Evolutionary conservation across 2,329 filamentous ascomycete genomes (phyloP), one percentile per base, ranked within the genome.

Genomic region (Xylaria sp.): DNA sequence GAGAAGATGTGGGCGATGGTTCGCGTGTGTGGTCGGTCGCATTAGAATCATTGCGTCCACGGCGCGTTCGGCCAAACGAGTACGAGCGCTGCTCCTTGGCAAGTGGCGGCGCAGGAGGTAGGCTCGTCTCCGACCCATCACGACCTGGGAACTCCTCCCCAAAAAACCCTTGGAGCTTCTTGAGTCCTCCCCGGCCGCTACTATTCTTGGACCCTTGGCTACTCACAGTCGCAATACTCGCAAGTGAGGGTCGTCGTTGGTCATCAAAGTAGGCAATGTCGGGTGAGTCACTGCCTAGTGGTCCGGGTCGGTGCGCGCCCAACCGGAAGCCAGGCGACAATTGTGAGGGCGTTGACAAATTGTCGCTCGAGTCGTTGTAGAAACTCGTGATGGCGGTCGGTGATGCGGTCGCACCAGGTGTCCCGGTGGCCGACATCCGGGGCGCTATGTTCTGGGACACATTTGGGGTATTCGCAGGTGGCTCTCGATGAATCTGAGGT

Each of bases 81-180:
- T 85, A 85, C 63, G 84, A 84, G 65, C 87, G 85, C 70, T 85
- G 83, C 68, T 90, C 86, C 75, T 87, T 87, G 68, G 47, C 53
- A 48, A 81, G 81, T 60, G 76, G 76, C 73, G 74, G 61, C 74
- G 71, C 66, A 75, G 78, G 78, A 64, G 82, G 79, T 70, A 91
- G 76, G 77, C 86, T 88, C 68, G 85, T 84, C 60, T 96, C 91
- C 54, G 90, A 93, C 66, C 88, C 88, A 73, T 93, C 90, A 67
- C 85, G 83, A 37, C 85, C 86, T 61, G 87, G 87, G 75, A 91
- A 92, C 73, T 97, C 93, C 70, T 97, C 94, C 47, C 94, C 93
- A 77, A 97, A 96, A 74, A 97, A 94, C 41, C 90, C 91, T 73
- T 95, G 91, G 65, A 97, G 82, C 77, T 94, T 95, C 77, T 93